Percentiles rank a stretch among this genome's conserved stretches.
These are phyloP conservation scores for Fomitopsis betulina DNA, from an alignment of 1,284 basidiomycete species.

Conservation along the genomic window DNA sequence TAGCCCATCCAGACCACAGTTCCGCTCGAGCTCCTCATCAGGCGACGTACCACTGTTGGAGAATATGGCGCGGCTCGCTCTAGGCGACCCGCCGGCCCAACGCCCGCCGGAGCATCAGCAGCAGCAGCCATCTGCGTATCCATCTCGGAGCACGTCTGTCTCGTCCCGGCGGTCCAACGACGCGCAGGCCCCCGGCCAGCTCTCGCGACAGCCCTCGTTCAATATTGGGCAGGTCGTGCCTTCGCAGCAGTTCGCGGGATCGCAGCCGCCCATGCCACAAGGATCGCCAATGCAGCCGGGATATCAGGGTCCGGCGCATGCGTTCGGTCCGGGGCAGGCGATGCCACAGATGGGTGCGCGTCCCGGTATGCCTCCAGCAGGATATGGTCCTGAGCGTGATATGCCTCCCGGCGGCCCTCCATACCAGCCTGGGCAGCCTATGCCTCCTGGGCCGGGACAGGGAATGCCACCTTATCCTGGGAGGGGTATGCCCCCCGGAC, in stretches of 20 bases:
- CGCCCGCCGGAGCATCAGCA: neutral
- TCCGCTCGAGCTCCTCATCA: slow-evolving; percentile 18
- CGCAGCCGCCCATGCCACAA: neutral
- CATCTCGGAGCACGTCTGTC: slow-evolving; percentile 18
- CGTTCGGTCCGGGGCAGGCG: slow-evolving; percentile 4
- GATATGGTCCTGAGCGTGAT: slow-evolving; percentile 11
- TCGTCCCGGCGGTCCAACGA: neutral
- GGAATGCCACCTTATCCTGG: neutral
- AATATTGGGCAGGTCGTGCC: neutral
- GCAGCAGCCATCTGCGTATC: slow-evolving; percentile 12
- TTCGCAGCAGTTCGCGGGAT: neutral
- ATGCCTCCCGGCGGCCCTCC: slow-evolving; percentile 15
- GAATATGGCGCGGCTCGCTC: slow-evolving; percentile 26
- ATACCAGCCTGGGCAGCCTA: neutral
- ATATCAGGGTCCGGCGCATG: neutral
- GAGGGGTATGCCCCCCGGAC: neutral
- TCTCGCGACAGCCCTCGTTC: neutral
- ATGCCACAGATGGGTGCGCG: neutral
- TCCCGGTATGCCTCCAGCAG: neutral
- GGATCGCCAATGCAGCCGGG: neutral
- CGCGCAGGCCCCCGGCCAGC: neutral
- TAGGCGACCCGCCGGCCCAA: neutral
- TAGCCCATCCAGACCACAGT: neutral
- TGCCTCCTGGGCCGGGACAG: neutral
- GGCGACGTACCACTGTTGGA: slow-evolving; percentile 17